phyloP scores from a whole-genome alignment of 2,329 filamentous ascomycete species.

The Pezicula neosporulosa region DNA sequence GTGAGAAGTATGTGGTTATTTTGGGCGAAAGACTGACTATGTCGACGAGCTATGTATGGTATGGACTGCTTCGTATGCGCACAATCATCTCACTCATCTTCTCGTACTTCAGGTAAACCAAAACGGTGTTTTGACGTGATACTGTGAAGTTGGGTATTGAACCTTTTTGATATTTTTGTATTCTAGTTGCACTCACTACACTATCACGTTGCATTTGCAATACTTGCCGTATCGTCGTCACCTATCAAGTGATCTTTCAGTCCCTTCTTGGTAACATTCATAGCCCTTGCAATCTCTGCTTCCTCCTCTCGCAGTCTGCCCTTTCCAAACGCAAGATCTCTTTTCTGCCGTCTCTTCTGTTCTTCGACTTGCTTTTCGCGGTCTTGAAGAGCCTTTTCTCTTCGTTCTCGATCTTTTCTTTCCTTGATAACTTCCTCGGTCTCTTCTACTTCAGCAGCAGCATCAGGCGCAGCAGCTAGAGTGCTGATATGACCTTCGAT shows the following conservation, averaged over 20 bases:
- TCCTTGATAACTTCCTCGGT: constrained; percentile 49
- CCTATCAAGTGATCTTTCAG: constrained; percentile 55
- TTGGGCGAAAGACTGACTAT: too few species aligned
- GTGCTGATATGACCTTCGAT: constrained; percentile 64
- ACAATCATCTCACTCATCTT: too few species aligned
- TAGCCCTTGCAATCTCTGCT: constrained; percentile 63
- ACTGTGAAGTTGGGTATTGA: too few species aligned
- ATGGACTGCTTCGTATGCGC: too few species aligned
- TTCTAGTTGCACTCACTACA: too few species aligned
- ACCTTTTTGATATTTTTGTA: too few species aligned
- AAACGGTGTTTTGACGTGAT: too few species aligned
- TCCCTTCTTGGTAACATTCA: constrained; percentile 65
- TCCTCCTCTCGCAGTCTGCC: constrained; percentile 63
- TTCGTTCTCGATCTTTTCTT: constrained; percentile 47
- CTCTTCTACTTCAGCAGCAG: constrained; percentile 37
- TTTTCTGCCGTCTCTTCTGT: constrained; percentile 57
- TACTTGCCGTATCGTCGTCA: constrained; percentile 1
- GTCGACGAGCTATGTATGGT: too few species aligned
- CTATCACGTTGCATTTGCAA: neutral
- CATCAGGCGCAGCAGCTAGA: constrained; percentile 55
- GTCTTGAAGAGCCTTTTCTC: constrained; percentile 66
- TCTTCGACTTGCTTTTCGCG: constrained; percentile 60
- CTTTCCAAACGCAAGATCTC: constrained; percentile 57
- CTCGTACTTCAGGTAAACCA: too few species aligned
- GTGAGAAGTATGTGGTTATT: too few species aligned